Evolutionary conservation across 139 green algal genomes (phyloP).

Genomic region (Volvox reticuliferus): DNA sequence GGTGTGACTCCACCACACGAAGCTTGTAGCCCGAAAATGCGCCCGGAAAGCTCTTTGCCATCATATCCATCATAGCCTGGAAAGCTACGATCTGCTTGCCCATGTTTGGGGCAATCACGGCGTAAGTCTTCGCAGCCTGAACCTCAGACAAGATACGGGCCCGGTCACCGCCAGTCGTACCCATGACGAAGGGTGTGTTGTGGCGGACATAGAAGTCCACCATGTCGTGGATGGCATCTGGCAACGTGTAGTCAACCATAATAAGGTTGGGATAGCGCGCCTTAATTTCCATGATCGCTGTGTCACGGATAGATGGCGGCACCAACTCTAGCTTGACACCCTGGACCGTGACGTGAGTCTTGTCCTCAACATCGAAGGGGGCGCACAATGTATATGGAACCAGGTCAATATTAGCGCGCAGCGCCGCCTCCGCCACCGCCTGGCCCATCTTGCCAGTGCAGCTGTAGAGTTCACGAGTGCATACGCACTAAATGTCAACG

Average conservation of each 20-base stretch:
- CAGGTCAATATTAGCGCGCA: conserved; percentile 82
- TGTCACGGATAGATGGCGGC: conserved; percentile 50
- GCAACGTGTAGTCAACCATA: conserved; percentile 98
- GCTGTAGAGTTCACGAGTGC: conserved; percentile 64
- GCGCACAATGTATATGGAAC: conserved; percentile 89
- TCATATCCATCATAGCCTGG: conserved; percentile 92
- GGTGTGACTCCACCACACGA: conserved; percentile 94
- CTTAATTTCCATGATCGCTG: conserved; percentile 42
- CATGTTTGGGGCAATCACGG: conserved; percentile 99
- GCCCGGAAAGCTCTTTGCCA: conserved; percentile 94
- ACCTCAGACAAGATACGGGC: conserved; percentile 75
- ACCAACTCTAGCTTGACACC: conserved; percentile 71
- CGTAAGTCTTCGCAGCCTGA: conserved; percentile 74
- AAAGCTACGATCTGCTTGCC: conserved; percentile 97
- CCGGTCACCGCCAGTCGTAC: conserved; percentile 96
- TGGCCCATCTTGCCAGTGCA: conserved; percentile 96
- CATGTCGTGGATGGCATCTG: conserved; percentile 89
- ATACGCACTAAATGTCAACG: too few relatives aligned
- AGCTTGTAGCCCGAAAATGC: conserved; percentile 95
- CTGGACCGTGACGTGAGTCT: conserved; percentile 34
- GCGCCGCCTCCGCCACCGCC: conserved; percentile 85
- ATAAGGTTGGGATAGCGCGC: conserved; percentile 85
- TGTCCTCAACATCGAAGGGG: neutral
- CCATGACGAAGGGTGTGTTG: conserved; percentile 97
- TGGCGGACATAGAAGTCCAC: conserved; percentile 88